Percentiles rank a stretch among this genome's conserved stretches.
Evolutionary conservation across 495 filamentous ascomycete species (phyloP).

Genomic region (Hyaloscypha bicolor): DNA sequence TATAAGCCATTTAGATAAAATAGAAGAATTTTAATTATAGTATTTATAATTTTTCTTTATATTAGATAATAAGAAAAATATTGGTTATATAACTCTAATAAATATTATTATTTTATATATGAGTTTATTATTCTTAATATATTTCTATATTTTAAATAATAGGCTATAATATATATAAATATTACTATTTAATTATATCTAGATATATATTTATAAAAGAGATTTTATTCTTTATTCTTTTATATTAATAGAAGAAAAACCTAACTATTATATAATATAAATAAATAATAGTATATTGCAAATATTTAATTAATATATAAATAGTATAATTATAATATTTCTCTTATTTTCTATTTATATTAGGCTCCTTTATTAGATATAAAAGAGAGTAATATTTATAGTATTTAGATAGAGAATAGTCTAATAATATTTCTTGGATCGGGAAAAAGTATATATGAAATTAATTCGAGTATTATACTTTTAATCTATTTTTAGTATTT

Average conservation of each 20-base stretch:
- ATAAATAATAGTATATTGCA: neutral
- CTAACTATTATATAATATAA: neutral
- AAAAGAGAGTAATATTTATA: neutral
- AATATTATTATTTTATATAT: neutral
- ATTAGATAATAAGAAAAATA: neutral
- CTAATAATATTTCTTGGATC: neutral
- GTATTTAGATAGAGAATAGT: neutral
- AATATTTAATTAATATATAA: neutral
- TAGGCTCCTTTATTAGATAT: neutral
- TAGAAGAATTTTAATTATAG: no score
- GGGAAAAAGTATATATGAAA: neutral
- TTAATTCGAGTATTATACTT: neutral
- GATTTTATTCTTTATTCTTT: neutral
- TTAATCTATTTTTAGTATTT: neutral
- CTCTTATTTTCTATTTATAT: conserved; percentile 1
- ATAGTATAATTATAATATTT: neutral
- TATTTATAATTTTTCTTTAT: neutral
- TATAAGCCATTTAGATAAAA: conserved; percentile 5
- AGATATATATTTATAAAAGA: no score
- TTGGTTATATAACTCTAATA: neutral
- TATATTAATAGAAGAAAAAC: neutral
- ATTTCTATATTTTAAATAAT: no score
- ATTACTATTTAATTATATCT: no score
- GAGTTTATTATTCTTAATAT: neutral
- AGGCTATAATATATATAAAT: no score